Conservation (phyloP, 1,284 basidiomycete species). For the Heterobasidion occidentale region DNA sequence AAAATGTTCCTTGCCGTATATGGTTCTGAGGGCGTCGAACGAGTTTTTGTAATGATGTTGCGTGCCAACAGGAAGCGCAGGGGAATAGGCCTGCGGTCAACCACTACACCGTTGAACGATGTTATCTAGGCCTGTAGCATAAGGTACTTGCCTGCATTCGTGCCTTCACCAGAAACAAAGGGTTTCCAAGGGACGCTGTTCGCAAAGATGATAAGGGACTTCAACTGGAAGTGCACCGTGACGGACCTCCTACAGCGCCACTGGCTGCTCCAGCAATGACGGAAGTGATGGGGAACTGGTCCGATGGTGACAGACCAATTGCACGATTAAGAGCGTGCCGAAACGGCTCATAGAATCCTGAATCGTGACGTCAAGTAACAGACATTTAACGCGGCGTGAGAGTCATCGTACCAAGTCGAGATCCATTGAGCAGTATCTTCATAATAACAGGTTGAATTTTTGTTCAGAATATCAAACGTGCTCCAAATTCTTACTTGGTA, state of each 20-base stretch:
- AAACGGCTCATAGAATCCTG: slow-evolving; percentile 95
- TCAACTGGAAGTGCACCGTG: background rate
- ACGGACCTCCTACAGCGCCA: slow-evolving; percentile 82
- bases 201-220: background rate
- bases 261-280: slow-evolving; percentile 82
- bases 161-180: slow-evolving; percentile 94
- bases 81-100: slow-evolving; percentile 73
- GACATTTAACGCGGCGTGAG: slow-evolving; percentile 4
- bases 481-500: slow-evolving; percentile 63
- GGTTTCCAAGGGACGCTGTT: slow-evolving; percentile 86
- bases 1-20: slow-evolving; percentile 72
- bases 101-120: slow-evolving; percentile 1
- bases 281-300: slow-evolving; percentile 68
- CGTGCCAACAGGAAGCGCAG: slow-evolving; percentile 87
- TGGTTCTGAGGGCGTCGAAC: slow-evolving; percentile 74
- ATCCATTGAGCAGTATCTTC: slow-evolving; percentile 90
- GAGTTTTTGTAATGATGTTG: slow-evolving; percentile 89
- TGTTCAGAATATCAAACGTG: background rate
- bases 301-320: slow-evolving; percentile 55
- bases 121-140: background rate
- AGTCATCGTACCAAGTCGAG: slow-evolving; percentile 71
- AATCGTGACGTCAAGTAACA: background rate
- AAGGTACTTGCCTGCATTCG: slow-evolving; percentile 75
- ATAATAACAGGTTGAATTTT: background rate
- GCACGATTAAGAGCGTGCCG: slow-evolving; percentile 65